Conservation (phyloP, 768 basidiomycete species). For the Strobilomyces echinocephalus region DNA sequence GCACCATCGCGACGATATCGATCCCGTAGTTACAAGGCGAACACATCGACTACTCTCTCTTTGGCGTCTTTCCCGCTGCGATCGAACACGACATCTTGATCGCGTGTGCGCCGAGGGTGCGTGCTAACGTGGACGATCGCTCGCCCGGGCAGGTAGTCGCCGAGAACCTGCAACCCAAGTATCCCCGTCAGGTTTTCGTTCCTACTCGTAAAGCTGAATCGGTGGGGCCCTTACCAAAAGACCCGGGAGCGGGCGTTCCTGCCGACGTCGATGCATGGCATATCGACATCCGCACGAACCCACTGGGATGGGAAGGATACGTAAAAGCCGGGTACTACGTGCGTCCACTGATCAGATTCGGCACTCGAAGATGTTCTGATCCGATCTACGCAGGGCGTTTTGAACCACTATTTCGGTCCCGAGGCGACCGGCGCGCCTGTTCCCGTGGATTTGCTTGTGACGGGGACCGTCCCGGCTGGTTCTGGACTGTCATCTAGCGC, state of each 20-base stretch:
- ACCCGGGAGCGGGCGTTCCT: conserved; percentile 24
- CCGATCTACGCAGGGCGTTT: conserved; percentile 48
- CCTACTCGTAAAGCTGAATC: conserved; percentile 37
- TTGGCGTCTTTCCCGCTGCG: conserved; percentile 82
- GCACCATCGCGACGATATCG: background rate
- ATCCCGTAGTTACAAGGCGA: conserved; percentile 49
- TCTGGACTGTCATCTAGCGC: conserved; percentile 85
- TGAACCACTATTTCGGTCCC: conserved; percentile 53
- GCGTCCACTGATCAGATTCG: conserved; percentile 20
- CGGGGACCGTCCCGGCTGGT: conserved; percentile 81
- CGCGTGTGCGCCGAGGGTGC: conserved; percentile 52
- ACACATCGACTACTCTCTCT: conserved; percentile 80
- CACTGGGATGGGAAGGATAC: conserved; percentile 81
- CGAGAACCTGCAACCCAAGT: conserved; percentile 59
- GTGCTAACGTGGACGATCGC: conserved; percentile 15
- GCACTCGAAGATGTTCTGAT: background rate
- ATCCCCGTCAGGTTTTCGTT: conserved; percentile 53
- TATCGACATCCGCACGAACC: conserved; percentile 59
- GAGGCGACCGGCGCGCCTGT: conserved; percentile 34
- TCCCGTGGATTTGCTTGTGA: conserved; percentile 70
- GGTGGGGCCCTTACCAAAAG: conserved; percentile 21
- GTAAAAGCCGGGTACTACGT: conserved; percentile 85
- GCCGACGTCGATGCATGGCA: conserved; percentile 54
- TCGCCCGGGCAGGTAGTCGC: conserved; percentile 53
- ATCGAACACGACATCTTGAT: conserved; percentile 82